Evolutionary conservation across 352 stramenopile genomes (phyloP).

Genomic region (Globisporangium viniferum): DNA sequence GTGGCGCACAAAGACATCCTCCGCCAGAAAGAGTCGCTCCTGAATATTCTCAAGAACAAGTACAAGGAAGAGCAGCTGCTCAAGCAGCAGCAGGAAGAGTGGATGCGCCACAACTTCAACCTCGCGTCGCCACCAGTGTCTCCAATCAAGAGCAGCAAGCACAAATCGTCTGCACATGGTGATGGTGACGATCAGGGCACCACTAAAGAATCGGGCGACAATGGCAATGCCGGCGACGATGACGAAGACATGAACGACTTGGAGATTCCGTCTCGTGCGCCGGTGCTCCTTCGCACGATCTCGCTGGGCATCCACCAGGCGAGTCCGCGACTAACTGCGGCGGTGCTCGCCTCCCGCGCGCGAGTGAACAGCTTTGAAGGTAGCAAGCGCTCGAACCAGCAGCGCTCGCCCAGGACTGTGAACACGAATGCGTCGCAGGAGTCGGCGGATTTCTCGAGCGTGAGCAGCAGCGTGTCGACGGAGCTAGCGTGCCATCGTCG

Average conservation of each 20-base stretch:
- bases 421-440: constrained; percentile 20
- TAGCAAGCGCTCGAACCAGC: constrained; percentile 17
- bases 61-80: constrained; percentile 61
- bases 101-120: constrained; percentile 50
- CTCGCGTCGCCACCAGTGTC: constrained; percentile 27
- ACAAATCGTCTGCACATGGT: background rate
- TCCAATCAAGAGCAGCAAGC: constrained; percentile 21
- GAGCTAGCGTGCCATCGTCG: constrained; percentile 50
- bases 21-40: constrained; percentile 53
- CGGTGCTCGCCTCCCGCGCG: constrained; percentile 41
- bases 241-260: constrained; percentile 16
- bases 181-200: background rate
- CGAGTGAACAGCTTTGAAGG: constrained; percentile 31
- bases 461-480: constrained; percentile 63
- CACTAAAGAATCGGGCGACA: constrained; percentile 8
- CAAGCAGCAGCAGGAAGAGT: constrained; percentile 73
- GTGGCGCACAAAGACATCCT: constrained; percentile 62
- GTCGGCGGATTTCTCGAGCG: constrained; percentile 40
- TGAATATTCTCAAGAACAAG: constrained; percentile 61
- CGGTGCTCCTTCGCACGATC: constrained; percentile 39
- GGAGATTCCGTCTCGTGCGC: constrained; percentile 26
- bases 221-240: constrained; percentile 12
- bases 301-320: constrained; percentile 39
- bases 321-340: constrained; percentile 44
- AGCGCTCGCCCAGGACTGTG: constrained; percentile 3